A percentile compares a stretch with the other conserved stretches of the same genome.
These are phyloP conservation scores for Mycena sp. DNA, from an alignment of 1,284 basidiomycete species.

Conservation along the genomic window DNA sequence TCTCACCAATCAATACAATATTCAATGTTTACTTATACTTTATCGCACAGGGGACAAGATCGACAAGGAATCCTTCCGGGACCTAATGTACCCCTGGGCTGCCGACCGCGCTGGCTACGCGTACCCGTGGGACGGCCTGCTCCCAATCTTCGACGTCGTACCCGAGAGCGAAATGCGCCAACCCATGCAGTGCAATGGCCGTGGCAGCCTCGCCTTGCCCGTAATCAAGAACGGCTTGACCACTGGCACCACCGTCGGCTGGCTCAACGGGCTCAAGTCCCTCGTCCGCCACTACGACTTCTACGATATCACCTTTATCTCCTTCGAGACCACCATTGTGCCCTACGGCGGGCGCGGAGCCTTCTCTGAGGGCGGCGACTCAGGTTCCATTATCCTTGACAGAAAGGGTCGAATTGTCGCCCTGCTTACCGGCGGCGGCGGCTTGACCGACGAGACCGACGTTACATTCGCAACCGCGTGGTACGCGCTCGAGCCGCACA, in stretches of 20 bases:
- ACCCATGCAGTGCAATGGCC: conserved; percentile 40
- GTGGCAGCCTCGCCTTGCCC: conserved; percentile 38
- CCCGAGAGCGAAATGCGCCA: conserved; percentile 37
- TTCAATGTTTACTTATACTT: conserved; percentile 14
- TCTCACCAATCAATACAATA: conserved; percentile 22
- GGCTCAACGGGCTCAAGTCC: conserved; percentile 40
- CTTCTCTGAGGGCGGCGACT: conserved; percentile 47
- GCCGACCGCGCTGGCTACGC: conserved; percentile 24
- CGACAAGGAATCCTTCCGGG: conserved; percentile 34
- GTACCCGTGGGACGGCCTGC: conserved; percentile 40
- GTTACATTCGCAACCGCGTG: conserved; percentile 43
- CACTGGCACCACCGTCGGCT: conserved; percentile 46
- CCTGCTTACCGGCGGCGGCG: conserved; percentile 41
- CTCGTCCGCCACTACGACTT: conserved; percentile 38
- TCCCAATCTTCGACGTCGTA: conserved; percentile 36
- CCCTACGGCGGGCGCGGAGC: conserved; percentile 38
- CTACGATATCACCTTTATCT: conserved; percentile 30
- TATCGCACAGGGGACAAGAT: conserved; percentile 37
- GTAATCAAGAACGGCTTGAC: conserved; percentile 46
- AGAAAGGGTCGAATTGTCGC: conserved; percentile 42
- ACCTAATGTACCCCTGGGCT: conserved; percentile 40
- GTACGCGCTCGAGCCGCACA: conserved; percentile 38
- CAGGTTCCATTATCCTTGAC: conserved; percentile 46
- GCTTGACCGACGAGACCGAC: conserved; percentile 21
- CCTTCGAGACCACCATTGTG: conserved; percentile 40